Base-by-base conservation (phyloP, 2,329 filamentous ascomycete genomes). In the Aspergillus versicolor region DNA sequence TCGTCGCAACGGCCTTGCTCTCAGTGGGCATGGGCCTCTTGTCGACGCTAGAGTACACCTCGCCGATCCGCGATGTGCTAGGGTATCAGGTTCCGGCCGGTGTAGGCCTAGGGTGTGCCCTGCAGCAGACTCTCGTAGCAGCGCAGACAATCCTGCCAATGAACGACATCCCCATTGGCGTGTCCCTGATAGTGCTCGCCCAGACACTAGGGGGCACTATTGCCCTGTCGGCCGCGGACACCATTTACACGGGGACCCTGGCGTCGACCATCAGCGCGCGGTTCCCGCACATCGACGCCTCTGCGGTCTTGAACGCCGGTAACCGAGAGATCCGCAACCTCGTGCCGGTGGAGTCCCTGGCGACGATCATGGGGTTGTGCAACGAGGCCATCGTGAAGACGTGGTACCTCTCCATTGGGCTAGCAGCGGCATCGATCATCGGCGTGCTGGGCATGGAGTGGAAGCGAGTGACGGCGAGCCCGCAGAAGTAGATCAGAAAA, bases 1-100 rank as follows among this genome's bases (percentile, higher is more conserved):
- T 47, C 19, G 4, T 49, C 4, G 37, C 37, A 3, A 32, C 46
- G 9, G 24, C 21, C 7, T 34, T 57, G 19, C 44, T 50, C 2
- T 51, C 42, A 24, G 43, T 60, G 19, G 52, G 42, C 11, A 40
- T 48, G 3, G 52, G 57, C 5, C 52, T 59, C 1, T 37, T 55
- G 4, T 54, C 8, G 19, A 58, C 55, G 2, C 42, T 57, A n/a
- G 44, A 46, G 9, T 46, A 32, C 27, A 34, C 7, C 8, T 48
- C 13, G 34, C 52, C 8, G 12, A 60, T 38, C 43, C 58, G 5
- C 19, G 47, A 38, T 47, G 49, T n/a, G 11, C 48, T 56, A 12
- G 52, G 58, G 42, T 61, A 58, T 44, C 58, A 58, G n/a, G 52
- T 53, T n/a, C 48, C 48, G 3, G 37, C 34, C 13, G 48, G 22